Evolutionary conservation across 805 yeast species (phyloP), one percentile per base, ranked within the genome.

Genomic region (Blastobotrys peoriensis): DNA sequence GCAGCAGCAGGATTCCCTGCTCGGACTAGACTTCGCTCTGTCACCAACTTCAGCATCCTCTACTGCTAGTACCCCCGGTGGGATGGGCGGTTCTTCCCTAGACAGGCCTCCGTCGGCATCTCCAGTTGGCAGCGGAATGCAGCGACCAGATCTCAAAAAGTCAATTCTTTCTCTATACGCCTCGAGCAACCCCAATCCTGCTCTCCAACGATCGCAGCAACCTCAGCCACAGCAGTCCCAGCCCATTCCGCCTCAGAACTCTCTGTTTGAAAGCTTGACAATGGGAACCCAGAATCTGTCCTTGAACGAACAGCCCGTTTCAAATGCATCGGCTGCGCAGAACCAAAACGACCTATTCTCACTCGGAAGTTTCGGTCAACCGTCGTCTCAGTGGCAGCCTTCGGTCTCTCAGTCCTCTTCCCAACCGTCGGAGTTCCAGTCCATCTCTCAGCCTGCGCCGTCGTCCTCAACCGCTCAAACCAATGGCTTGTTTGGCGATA

Each of bases 111-210:
- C 58, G 17, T 15, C 51, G 19, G 44, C 47, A 20, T n/a, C n/a
- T n/a, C n/a, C n/a, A n/a, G 44, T 55, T 6, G 49, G 55, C 4
- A 40, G 53, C 21, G 54, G 60, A 13, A 49, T 55, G 17, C 46
- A 72, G 27, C 74, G 96, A 58, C 91, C 93, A 2, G 97, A 91
- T 58, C 73, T 93, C 63, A 93, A 93, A 60, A 86, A 86, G 66
- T 86, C 96, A 1, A 93, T 93, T 48, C 67, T 93, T 47, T 87
- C 97, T 19, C 72, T 93, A 43, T 93, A 93, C 62, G 65, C 71
- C 19, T 78, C 30, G 8, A 25, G 30, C 30, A 94, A 18, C 21
- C 41, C 36, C 38, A 41, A 34, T 9, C 33, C 44, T 8, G 40
- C 42, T 17, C 37, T 35, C 16, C 48, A 38, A 8, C 50, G 22